Base-by-base conservation (phyloP, 129 eudicot genomes). In the Ambrosia trifida region DNA sequence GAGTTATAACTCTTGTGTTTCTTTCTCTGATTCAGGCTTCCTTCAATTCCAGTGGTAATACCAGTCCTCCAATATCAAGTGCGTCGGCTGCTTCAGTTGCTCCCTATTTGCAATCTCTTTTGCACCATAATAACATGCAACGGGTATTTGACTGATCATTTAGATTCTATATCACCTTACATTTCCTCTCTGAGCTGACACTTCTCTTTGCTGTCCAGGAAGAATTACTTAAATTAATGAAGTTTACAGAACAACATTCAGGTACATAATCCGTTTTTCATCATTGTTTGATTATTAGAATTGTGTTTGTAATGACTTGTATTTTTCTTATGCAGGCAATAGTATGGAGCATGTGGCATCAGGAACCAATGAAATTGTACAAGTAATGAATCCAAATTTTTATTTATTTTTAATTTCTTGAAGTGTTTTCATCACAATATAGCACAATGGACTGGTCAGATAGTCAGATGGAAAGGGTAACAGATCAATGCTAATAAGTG, bases 81-180 rank as follows among this genome's bases (percentile, higher is more conserved):
- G 70, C 78, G 75, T 47, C 92, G 45, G 86, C 91, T 72, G 76
- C 87, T 78, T 81, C 91, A 41, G 72, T 90, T 56, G 86, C 87
- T 80, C 99, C 93, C 50, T 85, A 91, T 63, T 76, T 94, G 81
- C 97, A 90, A 68, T 77, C 76, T 69, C 83, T 94, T 64, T 76
- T 94, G 78, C 97, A 94, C 80, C 96, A 94, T 66, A 90, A 90
- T 71, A 43, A 58, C 12, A 65, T 83, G 85, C 97, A 94, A 83
- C 79, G 95, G 80, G 99, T 94, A 88, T 50, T 76, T 35, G 63
- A 43, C 35, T 83, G 14, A 58, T 68, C 44, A 56, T 63, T 69
- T 76, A 54, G 64, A 72, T 53, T 52, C 18, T 47, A 50, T 59
- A 20, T 60, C 35, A 59, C 47, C 7, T 50, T 36, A 38, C 38